Percentiles rank a stretch among this genome's conserved stretches.
phyloP scores from a whole-genome alignment of 2,329 filamentous ascomycete species.

The Aspergillus glaucus region DNA sequence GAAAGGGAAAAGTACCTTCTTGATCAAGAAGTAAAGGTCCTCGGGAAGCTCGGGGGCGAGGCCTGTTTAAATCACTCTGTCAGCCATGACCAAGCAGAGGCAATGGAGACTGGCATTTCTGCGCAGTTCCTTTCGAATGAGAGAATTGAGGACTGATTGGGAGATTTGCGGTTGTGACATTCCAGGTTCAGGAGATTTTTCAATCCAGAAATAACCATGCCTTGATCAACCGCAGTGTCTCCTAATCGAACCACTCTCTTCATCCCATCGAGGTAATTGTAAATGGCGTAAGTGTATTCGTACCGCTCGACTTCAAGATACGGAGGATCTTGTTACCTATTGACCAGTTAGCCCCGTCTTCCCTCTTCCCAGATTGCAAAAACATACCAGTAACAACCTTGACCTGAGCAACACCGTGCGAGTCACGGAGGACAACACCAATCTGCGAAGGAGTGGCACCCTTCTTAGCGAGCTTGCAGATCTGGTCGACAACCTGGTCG shows the following conservation, averaged over 20 bases:
- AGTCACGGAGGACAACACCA: conserved; percentile 96
- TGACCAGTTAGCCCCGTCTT: conserved; percentile 31
- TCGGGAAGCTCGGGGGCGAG: conserved; percentile 98
- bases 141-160: not conserved
- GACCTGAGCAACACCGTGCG: conserved; percentile 96
- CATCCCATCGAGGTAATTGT: conserved; percentile 18
- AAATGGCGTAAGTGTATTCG: conserved; percentile 30
- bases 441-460: conserved; percentile 98
- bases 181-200: not conserved
- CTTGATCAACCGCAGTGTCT: not conserved
- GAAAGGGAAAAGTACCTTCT: conserved; percentile 64
- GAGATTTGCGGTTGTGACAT: not conserved
- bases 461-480: conserved; percentile 98
- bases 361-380: not conserved
- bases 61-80: conserved; percentile 91
- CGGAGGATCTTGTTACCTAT: conserved; percentile 98
- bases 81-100: conserved; percentile 89
- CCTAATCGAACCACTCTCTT: conserved; percentile 5
- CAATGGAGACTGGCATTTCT: conserved; percentile 41
- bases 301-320: conserved; percentile 98
- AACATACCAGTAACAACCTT: conserved; percentile 88
- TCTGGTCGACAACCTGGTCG: conserved; percentile 97
- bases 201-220: not conserved
- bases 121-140: conserved; percentile 12
- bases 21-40: conserved; percentile 99